A percentile compares a stretch with the other conserved stretches of the same genome.
These are phyloP conservation scores for Tricholomella constricta DNA, from an alignment of 768 basidiomycete species.

Conservation along the genomic window DNA sequence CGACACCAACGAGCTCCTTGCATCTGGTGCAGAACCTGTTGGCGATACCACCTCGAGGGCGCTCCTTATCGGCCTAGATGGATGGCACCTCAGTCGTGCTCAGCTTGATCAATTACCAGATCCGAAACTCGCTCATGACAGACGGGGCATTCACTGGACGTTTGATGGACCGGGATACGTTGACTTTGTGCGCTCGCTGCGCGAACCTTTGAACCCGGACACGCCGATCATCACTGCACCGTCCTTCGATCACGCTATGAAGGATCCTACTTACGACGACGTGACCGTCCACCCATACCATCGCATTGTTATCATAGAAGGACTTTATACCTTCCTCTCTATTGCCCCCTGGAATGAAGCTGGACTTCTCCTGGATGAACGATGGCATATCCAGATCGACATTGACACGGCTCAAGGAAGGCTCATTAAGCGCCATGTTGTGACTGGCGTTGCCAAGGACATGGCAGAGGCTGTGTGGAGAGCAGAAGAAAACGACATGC, in stretches of 20 bases:
- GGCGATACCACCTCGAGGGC: constrained; percentile 36
- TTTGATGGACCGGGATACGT: constrained; percentile 80
- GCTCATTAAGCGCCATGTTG: constrained; percentile 73
- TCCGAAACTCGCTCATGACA: constrained; percentile 73
- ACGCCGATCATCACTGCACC: constrained; percentile 59
- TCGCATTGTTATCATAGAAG: constrained; percentile 85
- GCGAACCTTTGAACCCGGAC: constrained; percentile 30
- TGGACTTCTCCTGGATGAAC: constrained; percentile 67
- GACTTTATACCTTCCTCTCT: constrained; percentile 83
- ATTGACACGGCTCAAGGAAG: constrained; percentile 55
- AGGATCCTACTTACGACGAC: constrained; percentile 74
- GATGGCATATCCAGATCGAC: constrained; percentile 73
- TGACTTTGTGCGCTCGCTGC: constrained; percentile 61
- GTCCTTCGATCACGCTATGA: constrained; percentile 84
- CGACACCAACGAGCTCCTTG: constrained; percentile 49
- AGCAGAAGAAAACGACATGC: constrained; percentile 76
- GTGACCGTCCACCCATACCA: constrained; percentile 61
- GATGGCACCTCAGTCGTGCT: constrained; percentile 86
- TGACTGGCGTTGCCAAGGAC: constrained; percentile 71
- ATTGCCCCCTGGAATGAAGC: constrained; percentile 73
- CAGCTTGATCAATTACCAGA: constrained; percentile 78
- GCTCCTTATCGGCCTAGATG: constrained; percentile 80
- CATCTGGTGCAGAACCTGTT: background rate
- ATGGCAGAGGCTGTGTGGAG: constrained; percentile 66
- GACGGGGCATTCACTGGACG: constrained; percentile 90